These are phyloP conservation scores for Peronosclerospora sorghi DNA, from an alignment of 352 stramenopile genomes.

Conservation along the genomic window DNA sequence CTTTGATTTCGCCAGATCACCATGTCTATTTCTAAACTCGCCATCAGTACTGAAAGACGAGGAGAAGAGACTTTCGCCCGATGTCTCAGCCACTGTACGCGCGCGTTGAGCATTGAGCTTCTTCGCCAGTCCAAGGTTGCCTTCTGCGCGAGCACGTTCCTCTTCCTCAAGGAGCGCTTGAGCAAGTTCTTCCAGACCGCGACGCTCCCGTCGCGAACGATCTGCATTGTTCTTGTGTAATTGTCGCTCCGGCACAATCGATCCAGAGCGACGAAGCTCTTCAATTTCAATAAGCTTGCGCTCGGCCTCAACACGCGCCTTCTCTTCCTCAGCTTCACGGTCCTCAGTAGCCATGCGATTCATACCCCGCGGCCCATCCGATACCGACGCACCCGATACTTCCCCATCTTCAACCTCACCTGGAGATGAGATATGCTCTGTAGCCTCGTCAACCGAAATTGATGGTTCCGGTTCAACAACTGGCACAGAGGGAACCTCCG, in stretches of 20 bases:
- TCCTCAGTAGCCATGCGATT: constrained; percentile 32
- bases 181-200: constrained; percentile 69
- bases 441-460: too few relatives aligned
- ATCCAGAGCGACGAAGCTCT: constrained; percentile 54
- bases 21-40: constrained; percentile 19
- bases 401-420: constrained; percentile 12
- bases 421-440: constrained; percentile 9
- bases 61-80: constrained; percentile 24
- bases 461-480: too few relatives aligned
- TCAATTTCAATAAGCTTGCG: constrained; percentile 76
- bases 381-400: constrained; percentile 9
- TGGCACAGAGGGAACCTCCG: too few relatives aligned
- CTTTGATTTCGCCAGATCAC: constrained; percentile 11
- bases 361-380: constrained; percentile 23
- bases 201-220: constrained; percentile 54
- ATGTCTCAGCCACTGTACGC: constrained; percentile 54
- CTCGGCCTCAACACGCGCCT: constrained; percentile 67
- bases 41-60: constrained; percentile 13
- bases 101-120: constrained; percentile 70
- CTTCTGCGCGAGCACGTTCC: constrained; percentile 63
- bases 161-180: constrained; percentile 70
- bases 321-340: constrained; percentile 59
- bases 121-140: constrained; percentile 61
- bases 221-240: constrained; percentile 45
- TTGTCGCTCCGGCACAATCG: constrained; percentile 49